phyloP scores from a whole-genome alignment of 768 basidiomycete genomes.

The Lyophyllum semitale region DNA sequence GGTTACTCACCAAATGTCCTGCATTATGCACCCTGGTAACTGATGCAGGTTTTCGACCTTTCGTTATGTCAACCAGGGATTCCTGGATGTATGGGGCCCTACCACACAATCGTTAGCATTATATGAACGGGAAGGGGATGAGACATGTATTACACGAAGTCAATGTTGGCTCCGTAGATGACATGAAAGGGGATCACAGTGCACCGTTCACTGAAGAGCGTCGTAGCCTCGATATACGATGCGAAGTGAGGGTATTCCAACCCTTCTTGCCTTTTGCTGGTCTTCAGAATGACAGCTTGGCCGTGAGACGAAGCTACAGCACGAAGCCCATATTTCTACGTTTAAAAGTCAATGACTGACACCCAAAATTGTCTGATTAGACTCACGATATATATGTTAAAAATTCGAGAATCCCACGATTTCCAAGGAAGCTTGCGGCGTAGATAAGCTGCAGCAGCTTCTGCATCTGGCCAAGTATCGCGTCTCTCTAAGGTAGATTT shows the following conservation, averaged over 20 bases:
- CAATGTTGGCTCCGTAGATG: conserved; percentile 18
- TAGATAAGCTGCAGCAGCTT: conserved; percentile 27
- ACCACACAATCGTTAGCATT: neutral
- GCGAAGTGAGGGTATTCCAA: conserved; percentile 17
- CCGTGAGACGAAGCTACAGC: conserved; percentile 3
- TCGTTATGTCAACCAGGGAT: conserved; percentile 19
- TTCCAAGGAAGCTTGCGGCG: conserved; percentile 27
- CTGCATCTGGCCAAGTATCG: conserved; percentile 25
- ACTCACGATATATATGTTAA: conserved; percentile 28
- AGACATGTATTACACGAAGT: conserved; percentile 18
- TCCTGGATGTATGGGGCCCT: conserved; percentile 29
- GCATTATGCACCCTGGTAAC: conserved; percentile 22
- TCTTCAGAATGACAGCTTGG: conserved; percentile 7
- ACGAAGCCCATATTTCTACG: conserved; percentile 18
- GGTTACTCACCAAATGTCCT: conserved; percentile 29
- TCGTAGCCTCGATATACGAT: conserved; percentile 17
- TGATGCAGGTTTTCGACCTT: conserved; percentile 27
- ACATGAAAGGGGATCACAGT: conserved; percentile 17
- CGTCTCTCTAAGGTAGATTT: conserved; percentile 24
- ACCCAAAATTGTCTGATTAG: neutral
- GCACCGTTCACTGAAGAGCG: conserved; percentile 13
- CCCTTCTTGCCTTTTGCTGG: conserved; percentile 17
- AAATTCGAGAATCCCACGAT: conserved; percentile 29
- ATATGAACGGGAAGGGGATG: neutral
- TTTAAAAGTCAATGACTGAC: neutral